Conservation (phyloP, 1,284 basidiomycete genomes). For the Sphagnurus paluster region DNA sequence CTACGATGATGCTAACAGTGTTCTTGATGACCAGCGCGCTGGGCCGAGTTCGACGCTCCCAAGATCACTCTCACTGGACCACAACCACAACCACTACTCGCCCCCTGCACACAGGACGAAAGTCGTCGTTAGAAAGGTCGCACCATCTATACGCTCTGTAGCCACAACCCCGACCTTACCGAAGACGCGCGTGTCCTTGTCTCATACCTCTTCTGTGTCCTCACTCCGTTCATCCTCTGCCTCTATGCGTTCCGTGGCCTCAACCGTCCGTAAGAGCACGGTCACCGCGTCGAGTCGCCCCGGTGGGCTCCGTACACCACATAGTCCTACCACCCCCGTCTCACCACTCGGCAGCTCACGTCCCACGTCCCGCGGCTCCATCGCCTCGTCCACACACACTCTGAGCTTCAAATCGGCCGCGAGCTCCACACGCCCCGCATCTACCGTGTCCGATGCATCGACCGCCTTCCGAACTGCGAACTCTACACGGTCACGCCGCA, state of each 20-base stretch:
- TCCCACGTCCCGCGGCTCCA: slow-evolving; percentile 18
- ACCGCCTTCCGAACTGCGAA: slow-evolving; percentile 59
- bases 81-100: slow-evolving; percentile 10
- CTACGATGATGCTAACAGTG: slow-evolving; percentile 10
- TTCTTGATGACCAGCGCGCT: background rate
- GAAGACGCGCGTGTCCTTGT: background rate
- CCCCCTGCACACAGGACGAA: slow-evolving; percentile 5
- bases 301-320: slow-evolving; percentile 3
- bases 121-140: slow-evolving; percentile 14
- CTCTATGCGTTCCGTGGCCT: slow-evolving; percentile 24
- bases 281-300: slow-evolving; percentile 10
- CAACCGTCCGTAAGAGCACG: slow-evolving; percentile 31
- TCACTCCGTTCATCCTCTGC: slow-evolving; percentile 21
- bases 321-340: slow-evolving; percentile 1
- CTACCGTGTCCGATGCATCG: slow-evolving; percentile 43
- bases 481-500: slow-evolving; percentile 25
- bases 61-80: slow-evolving; percentile 13
- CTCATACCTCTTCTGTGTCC: slow-evolving; percentile 20
- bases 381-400: slow-evolving; percentile 19
- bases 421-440: slow-evolving; percentile 16
- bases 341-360: slow-evolving; percentile 10
- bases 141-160: slow-evolving; percentile 10
- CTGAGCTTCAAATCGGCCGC: slow-evolving; percentile 2
- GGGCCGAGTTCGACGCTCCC: background rate
- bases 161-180: background rate